phyloP scores from a whole-genome alignment of 495 filamentous ascomycete species.

The Wilcoxina mikolae region DNA sequence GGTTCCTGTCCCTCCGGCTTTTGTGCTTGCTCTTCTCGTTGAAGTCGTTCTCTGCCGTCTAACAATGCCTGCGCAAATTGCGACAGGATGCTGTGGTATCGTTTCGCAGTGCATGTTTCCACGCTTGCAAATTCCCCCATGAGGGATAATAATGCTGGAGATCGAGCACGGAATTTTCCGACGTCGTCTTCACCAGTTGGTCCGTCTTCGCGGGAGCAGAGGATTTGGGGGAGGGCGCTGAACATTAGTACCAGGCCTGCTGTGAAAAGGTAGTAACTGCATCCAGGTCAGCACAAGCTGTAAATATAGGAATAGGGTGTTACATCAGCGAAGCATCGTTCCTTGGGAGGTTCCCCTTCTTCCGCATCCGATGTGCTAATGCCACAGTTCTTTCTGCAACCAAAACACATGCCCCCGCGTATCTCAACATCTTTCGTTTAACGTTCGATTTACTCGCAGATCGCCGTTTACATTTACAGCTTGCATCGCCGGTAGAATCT shows the following conservation, averaged over 20 bases:
- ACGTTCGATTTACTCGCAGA: neutral
- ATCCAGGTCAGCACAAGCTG: neutral
- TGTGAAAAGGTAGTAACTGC: constrained; percentile 9
- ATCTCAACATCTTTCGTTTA: constrained; percentile 8
- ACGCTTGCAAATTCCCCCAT: neutral
- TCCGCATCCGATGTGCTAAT: neutral
- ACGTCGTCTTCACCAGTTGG: neutral
- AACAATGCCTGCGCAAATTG: neutral
- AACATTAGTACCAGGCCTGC: constrained; percentile 5
- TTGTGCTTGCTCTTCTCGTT: neutral
- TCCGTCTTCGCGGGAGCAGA: neutral
- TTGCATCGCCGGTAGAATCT: neutral
- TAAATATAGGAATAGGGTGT: neutral
- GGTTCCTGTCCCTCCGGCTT: neutral
- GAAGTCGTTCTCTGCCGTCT: neutral
- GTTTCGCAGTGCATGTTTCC: constrained; percentile 1
- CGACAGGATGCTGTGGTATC: constrained; percentile 6
- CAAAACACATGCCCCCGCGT: constrained; percentile 6
- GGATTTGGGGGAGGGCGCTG: constrained; percentile 3
- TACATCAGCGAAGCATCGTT: constrained; percentile 5
- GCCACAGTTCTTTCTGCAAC: constrained; percentile 6
- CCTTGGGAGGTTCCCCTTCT: neutral
- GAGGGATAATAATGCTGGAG: neutral
- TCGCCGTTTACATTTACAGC: neutral
- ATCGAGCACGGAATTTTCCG: neutral